phyloP scores from a whole-genome alignment of 2,329 filamentous ascomycete genomes.

The Claviceps humidiphila region DNA sequence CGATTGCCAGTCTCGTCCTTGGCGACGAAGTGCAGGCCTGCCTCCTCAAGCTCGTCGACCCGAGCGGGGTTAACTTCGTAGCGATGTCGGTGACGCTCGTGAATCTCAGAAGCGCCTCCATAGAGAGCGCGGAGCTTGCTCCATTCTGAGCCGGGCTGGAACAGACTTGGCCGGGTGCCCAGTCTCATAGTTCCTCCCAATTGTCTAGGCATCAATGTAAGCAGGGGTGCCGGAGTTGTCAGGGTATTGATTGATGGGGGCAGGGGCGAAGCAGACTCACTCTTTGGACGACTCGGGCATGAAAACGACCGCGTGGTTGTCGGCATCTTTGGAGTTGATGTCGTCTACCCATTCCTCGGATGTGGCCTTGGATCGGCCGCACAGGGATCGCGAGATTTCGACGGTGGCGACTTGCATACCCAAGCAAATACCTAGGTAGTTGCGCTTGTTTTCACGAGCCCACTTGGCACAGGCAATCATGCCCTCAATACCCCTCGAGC shows the following conservation, averaged over 20 bases:
- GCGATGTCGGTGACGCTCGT: slow-evolving; percentile 74
- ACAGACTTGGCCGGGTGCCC: slow-evolving; percentile 59
- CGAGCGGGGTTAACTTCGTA: slow-evolving; percentile 83
- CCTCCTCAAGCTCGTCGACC: slow-evolving; percentile 52
- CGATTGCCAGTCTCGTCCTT: slow-evolving; percentile 67
- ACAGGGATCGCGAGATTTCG: slow-evolving; percentile 69
- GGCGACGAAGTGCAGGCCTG: slow-evolving; percentile 61
- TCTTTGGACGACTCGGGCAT: slow-evolving; percentile 63
- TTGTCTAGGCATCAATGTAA: slow-evolving; percentile 15
- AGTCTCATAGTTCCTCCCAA: slow-evolving; percentile 82
- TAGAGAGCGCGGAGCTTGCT: slow-evolving; percentile 66
- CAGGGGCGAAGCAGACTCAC: slow-evolving; percentile 7
- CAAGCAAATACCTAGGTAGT: slow-evolving; percentile 81
- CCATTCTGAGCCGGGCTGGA: slow-evolving; percentile 67
- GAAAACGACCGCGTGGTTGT: slow-evolving; percentile 65
- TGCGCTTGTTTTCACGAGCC: slow-evolving; percentile 68
- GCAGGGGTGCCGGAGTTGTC: not conserved
- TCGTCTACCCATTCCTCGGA: slow-evolving; percentile 38
- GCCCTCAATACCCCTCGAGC: slow-evolving; percentile 67
- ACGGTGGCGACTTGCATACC: slow-evolving; percentile 91
- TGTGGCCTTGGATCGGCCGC: slow-evolving; percentile 43
- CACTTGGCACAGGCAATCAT: slow-evolving; percentile 83
- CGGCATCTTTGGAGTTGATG: slow-evolving; percentile 27
- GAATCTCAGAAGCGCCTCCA: slow-evolving; percentile 39
- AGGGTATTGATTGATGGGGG: not conserved